Evolutionary conservation across 2,329 filamentous ascomycete species (phyloP), one percentile per base, ranked within the genome.

Genomic region (Rachicladosporium sp.): DNA sequence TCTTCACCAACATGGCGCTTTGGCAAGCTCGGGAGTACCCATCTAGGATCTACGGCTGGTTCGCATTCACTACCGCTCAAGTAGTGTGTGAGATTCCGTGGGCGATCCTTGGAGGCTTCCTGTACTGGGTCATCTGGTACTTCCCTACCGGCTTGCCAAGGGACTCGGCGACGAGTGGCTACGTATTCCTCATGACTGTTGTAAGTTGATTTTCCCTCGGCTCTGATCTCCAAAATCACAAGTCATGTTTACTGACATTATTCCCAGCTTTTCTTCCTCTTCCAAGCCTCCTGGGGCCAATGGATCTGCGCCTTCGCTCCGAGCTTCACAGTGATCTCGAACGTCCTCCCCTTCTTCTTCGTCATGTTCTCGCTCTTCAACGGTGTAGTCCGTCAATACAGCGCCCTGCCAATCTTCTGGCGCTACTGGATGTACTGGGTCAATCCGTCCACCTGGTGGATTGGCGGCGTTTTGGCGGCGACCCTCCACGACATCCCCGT

Each of bases 301-400:
- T 89, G 82, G 82, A 85, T 91, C 49, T 82, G 78, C 46, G 83
- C 85, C 1, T 87, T 87, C 58, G 81, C 83, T 0, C 82, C 83
- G 0, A 78, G 70, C 31, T 86, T 86, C 62, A 84, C 81, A 1
- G 80, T 86, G 46, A 85, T 88, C 47, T 76, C 76, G 33, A 86
- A 88, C 53, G 62, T 79, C 15, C 65, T 86, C 4, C 82, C 82
- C 1, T 86, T 88, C 66, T 85, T 88, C 70, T 82, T 88, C 63
- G 76, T 87, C 57, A 78, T 84, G 66, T 79, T 83, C 52, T 71
- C 70, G 31, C 61, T 84, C 15, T 87, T 88, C 69, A 87, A 85
- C 64, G 83, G 83, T 48, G 76, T 88, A 13, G 73, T 88, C 7
- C 71, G 80, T 2, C 76, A 82, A 0, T 87, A 83, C 57, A 49